phyloP scores from a whole-genome alignment of 768 basidiomycete species.

The Suillus discolor region DNA sequence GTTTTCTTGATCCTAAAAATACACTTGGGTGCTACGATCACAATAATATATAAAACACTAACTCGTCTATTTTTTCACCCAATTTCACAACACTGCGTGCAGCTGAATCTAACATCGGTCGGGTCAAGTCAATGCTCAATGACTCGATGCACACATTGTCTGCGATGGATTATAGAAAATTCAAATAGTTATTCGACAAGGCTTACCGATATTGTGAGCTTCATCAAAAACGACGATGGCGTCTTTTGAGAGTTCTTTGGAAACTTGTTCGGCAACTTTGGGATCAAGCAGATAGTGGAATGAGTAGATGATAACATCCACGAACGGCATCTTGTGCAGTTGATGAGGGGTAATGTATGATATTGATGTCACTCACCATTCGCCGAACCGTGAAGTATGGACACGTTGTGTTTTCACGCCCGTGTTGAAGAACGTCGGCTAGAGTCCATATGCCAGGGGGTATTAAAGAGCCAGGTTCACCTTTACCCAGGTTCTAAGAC shows the following conservation, averaged over 20 bases:
- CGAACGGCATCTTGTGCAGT: conserved; percentile 83
- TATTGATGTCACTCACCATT: conserved; percentile 66
- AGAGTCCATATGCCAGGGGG: conserved; percentile 92
- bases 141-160: conserved; percentile 99
- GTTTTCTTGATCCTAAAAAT: conserved; percentile 84
- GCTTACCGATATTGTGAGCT: conserved; percentile 94
- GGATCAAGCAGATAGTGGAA: conserved; percentile 99
- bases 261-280: conserved; percentile 98
- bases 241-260: conserved; percentile 96
- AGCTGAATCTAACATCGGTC: conserved; percentile 97
- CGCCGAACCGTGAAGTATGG: conserved; percentile 96
- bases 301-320: conserved; percentile 96
- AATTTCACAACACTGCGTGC: conserved; percentile 84
- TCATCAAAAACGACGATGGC: conserved; percentile 99
- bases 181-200: not conserved
- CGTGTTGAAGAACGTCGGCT: conserved; percentile 89
- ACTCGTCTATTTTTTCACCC: conserved; percentile 95
- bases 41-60: conserved; percentile 28
- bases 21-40: not conserved
- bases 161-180: conserved; percentile 26
- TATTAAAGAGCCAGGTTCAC: conserved; percentile 80
- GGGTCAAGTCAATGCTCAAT: conserved; percentile 92
- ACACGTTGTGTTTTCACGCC: conserved; percentile 82
- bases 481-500: conserved; percentile 74
- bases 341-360: conserved; percentile 9